Conservation (phyloP, 2,329 filamentous ascomycete genomes). For the Hortaea werneckii region DNA sequence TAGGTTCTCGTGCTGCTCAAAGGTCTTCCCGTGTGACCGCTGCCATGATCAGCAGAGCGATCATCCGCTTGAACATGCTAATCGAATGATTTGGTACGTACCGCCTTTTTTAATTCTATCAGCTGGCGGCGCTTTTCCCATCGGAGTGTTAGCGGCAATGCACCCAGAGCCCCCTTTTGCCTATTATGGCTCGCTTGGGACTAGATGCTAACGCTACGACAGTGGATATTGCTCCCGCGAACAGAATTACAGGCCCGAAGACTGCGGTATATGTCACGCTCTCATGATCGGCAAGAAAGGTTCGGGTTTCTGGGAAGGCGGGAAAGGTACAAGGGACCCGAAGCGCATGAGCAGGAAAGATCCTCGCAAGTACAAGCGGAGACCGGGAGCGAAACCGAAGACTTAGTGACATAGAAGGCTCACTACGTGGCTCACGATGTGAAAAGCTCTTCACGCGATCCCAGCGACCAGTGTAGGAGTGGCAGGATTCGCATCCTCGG, state of each 20-base stretch:
- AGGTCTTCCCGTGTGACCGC: constrained; percentile 50
- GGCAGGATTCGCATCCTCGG: too few species aligned
- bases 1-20: constrained; percentile 46
- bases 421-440: too few species aligned
- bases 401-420: neutral
- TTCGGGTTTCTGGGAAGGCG: constrained; percentile 77
- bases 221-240: constrained; percentile 51
- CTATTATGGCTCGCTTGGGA: too few species aligned
- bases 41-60: constrained; percentile 66
- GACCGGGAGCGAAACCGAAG: constrained; percentile 16
- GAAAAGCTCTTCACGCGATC: too few species aligned
- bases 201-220: too few species aligned
- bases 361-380: constrained; percentile 59
- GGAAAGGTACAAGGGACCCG: constrained; percentile 62
- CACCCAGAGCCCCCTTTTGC: too few species aligned
- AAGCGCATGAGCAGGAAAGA: constrained; percentile 65
- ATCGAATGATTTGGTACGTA: constrained; percentile 61
- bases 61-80: constrained; percentile 71
- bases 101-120: constrained; percentile 11
- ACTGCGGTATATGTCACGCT: constrained; percentile 63
- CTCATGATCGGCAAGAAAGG: constrained; percentile 57
- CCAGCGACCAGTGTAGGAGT: too few species aligned
- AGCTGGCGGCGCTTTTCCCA: too few species aligned
- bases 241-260: constrained; percentile 67
- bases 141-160: too few species aligned